Conservation (phyloP, 768 basidiomycete genomes). For the Pluteus cervinus region DNA sequence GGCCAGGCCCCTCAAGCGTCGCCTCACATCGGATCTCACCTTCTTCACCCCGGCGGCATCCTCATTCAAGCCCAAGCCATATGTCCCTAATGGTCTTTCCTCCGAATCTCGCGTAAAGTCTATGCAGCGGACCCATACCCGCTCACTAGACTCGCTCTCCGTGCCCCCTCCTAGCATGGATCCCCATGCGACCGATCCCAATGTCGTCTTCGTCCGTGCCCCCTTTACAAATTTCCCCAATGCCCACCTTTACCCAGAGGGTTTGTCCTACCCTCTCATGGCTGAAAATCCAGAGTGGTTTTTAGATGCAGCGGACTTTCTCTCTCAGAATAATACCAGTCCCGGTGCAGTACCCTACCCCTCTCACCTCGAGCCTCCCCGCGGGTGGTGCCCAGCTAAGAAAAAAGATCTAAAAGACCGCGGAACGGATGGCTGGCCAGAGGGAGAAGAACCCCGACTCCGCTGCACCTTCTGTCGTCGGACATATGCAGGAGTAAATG, state of each 20-base stretch:
- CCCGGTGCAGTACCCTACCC: slow-evolving; percentile 64
- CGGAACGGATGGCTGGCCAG: slow-evolving; percentile 67
- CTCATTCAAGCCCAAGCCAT: slow-evolving; percentile 64
- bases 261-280: slow-evolving; percentile 64
- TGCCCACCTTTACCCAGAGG: slow-evolving; percentile 54
- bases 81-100: slow-evolving; percentile 33
- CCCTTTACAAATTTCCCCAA: slow-evolving; percentile 67
- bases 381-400: slow-evolving; percentile 85
- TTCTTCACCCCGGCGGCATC: slow-evolving; percentile 61
- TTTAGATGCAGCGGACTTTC: slow-evolving; percentile 62
- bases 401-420: slow-evolving; percentile 72
- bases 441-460: slow-evolving; percentile 74
- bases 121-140: slow-evolving; percentile 22
- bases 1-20: slow-evolving; percentile 40
- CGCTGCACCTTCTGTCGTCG: slow-evolving; percentile 82
- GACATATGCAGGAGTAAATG: slow-evolving; percentile 81
- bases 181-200: slow-evolving; percentile 60
- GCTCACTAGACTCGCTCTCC: slow-evolving; percentile 34
- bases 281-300: slow-evolving; percentile 81
- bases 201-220: slow-evolving; percentile 65
- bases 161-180: slow-evolving; percentile 55
- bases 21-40: slow-evolving; percentile 39
- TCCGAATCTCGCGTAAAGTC: slow-evolving; percentile 18
- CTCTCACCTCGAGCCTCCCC: slow-evolving; percentile 70
- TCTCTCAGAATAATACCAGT: slow-evolving; percentile 37